phyloP scores from a whole-genome alignment of 2,329 filamentous ascomycete species.

The Colletotrichum cereale region DNA sequence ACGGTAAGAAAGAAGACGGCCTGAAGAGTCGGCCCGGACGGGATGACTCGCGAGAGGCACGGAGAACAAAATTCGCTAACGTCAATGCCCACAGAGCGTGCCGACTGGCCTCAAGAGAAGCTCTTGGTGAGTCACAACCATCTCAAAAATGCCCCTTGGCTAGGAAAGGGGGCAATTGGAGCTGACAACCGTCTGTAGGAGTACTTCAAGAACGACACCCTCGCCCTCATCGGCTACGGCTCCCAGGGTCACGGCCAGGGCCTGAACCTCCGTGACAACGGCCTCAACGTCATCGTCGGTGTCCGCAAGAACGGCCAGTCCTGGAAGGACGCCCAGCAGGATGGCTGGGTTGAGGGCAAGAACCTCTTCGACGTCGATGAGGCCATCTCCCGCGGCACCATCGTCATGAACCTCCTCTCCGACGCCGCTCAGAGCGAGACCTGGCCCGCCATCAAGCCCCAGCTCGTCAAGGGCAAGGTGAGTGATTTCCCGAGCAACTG shows the following conservation, averaged over 20 bases:
- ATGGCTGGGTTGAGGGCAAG: slow-evolving; percentile 98
- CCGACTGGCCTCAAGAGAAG: slow-evolving; percentile 98
- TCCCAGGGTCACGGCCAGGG: slow-evolving; percentile 99
- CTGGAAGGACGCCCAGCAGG: slow-evolving; percentile 96
- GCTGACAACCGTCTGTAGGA: slow-evolving; percentile 67
- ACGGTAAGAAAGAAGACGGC: slow-evolving; percentile 70
- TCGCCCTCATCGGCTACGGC: slow-evolving; percentile 98
- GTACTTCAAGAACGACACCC: slow-evolving; percentile 99
- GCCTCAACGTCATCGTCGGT: slow-evolving; percentile 98
- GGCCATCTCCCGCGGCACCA: slow-evolving; percentile 92
- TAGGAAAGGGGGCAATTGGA: slow-evolving; percentile 13
- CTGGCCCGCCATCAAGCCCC: slow-evolving; percentile 97
- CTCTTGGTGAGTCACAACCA: slow-evolving; percentile 78
- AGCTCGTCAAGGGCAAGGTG: slow-evolving; percentile 98
- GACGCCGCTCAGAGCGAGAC: slow-evolving; percentile 99
- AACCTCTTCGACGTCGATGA: slow-evolving; percentile 99
- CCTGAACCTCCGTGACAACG: slow-evolving; percentile 99
- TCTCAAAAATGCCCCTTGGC: neutral
- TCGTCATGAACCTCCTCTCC: slow-evolving; percentile 99
- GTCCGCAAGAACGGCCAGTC: slow-evolving; percentile 98
- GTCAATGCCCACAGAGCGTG: slow-evolving; percentile 78
- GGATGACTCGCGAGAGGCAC: slow-evolving; percentile 33
- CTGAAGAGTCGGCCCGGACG: neutral
- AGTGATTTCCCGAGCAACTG: slow-evolving; percentile 46
- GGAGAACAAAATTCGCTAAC: slow-evolving; percentile 36